A percentile compares a stretch with the other conserved stretches of the same genome.
Evolutionary conservation across 164 flowering plant genomes (phyloP).

Genomic region (Stephania japonica): DNA sequence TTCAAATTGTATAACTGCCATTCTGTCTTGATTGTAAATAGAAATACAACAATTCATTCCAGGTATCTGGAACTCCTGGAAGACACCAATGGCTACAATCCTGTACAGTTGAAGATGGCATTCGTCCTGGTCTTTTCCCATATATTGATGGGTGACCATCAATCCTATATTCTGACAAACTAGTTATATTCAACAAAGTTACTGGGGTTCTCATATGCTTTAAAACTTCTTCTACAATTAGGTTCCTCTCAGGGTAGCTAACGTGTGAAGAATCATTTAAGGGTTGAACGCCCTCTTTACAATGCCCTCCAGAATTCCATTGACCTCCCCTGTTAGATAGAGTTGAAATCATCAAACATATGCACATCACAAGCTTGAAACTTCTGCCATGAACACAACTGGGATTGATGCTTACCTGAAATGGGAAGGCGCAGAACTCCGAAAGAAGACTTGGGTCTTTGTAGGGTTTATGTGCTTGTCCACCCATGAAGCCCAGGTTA

Average conservation of each 20-base stretch:
- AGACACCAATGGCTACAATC: slow-evolving; percentile 99
- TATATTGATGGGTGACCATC: slow-evolving; percentile 95
- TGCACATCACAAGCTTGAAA: not conserved
- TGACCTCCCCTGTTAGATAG: slow-evolving; percentile 59
- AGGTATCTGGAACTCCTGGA: slow-evolving; percentile 93
- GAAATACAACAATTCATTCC: slow-evolving; percentile 84
- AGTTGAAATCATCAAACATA: slow-evolving; percentile 5
- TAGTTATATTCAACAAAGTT: slow-evolving; percentile 58
- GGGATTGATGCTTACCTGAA: slow-evolving; percentile 52
- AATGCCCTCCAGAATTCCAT: slow-evolving; percentile 92
- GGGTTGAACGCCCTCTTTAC: slow-evolving; percentile 62
- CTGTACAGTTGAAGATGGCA: slow-evolving; percentile 32
- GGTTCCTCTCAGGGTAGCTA: slow-evolving; percentile 43
- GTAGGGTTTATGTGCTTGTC: slow-evolving; percentile 50
- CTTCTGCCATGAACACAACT: not conserved
- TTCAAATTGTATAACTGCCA: not conserved
- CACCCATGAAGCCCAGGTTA: slow-evolving; percentile 94
- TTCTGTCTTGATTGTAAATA: slow-evolving; percentile 35
- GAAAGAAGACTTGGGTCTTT: slow-evolving; percentile 75
- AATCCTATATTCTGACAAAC: slow-evolving; percentile 61
- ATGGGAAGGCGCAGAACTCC: slow-evolving; percentile 84
- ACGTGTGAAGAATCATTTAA: slow-evolving; percentile 31
- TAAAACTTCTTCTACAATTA: slow-evolving; percentile 59
- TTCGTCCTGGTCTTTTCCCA: slow-evolving; percentile 43
- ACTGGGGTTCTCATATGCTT: slow-evolving; percentile 73